A percentile compares a stretch with the other conserved stretches of the same genome.
Conservation (phyloP, 2,329 filamentous ascomycete genomes). For the Calonectria leucothoes region DNA sequence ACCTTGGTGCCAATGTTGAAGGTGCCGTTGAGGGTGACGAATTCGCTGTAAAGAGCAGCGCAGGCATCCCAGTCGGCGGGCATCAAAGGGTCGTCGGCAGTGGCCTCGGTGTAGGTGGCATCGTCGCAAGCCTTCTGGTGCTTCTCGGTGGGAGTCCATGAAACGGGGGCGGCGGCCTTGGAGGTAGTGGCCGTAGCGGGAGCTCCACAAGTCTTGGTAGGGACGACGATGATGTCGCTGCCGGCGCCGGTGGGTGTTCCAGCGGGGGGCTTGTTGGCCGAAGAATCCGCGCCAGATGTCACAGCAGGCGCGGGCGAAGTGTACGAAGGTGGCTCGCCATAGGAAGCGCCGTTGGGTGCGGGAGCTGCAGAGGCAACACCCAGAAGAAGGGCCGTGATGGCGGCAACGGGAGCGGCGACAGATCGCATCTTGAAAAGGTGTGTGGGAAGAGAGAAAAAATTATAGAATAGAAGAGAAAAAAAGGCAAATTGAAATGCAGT, state of each 20-base stretch:
- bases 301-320: background rate
- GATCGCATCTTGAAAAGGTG: conserved; percentile 28
- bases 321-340: background rate
- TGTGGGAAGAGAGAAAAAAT: background rate
- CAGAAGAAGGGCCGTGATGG: conserved; percentile 21
- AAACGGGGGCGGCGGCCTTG: conserved; percentile 28
- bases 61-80: conserved; percentile 47
- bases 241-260: background rate
- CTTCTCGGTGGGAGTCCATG: conserved; percentile 39
- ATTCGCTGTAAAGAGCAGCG: conserved; percentile 45
- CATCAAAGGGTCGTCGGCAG: conserved; percentile 23
- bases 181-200: conserved; percentile 16
- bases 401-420: background rate
- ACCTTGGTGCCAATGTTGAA: conserved; percentile 37
- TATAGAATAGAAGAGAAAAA: background rate
- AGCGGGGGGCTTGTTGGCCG: background rate
- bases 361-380: conserved; percentile 32
- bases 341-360: background rate
- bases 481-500: background rate
- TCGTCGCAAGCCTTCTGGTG: conserved; percentile 42
- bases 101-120: conserved; percentile 35
- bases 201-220: conserved; percentile 22
- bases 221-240: conserved; percentile 31
- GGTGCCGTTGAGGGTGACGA: conserved; percentile 45
- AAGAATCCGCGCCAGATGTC: background rate